Evolutionary conservation across 768 basidiomycete species (phyloP).

Genomic region (Auriscalpium orientale): DNA sequence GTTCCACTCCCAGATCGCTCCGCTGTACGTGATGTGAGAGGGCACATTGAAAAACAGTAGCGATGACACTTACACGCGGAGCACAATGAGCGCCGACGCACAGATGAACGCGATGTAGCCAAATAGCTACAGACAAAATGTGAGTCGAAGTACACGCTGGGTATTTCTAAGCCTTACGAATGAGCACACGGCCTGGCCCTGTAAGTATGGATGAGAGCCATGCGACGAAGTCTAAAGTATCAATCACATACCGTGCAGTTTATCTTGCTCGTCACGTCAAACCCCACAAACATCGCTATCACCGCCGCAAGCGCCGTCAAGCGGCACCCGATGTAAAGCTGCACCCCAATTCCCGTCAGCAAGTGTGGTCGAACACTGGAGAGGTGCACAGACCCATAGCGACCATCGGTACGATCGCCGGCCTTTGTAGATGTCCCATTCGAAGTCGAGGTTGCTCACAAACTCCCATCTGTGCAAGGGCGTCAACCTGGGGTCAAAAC

Average conservation of each 20-base stretch:
- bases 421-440: not conserved
- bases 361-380: too few species aligned
- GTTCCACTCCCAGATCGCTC: too few species aligned
- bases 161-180: conserved; percentile 1
- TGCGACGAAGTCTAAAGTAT: too few species aligned
- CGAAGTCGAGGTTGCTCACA: conserved; percentile 1
- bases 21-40: too few species aligned
- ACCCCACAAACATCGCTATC: not conserved
- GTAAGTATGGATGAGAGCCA: not conserved
- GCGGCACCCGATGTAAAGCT: conserved; percentile 12
- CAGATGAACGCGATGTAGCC: not conserved
- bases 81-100: conserved; percentile 5
- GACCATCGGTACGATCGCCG: conserved; percentile 2
- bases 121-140: not conserved
- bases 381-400: not conserved
- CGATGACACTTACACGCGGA: conserved; percentile 2
- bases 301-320: not conserved
- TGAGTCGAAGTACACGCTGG: too few species aligned
- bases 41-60: too few species aligned
- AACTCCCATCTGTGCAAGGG: conserved; percentile 3
- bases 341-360: not conserved
- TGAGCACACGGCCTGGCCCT: conserved; percentile 1
- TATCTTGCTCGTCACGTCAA: not conserved
- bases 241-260: not conserved
- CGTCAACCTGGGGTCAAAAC: not conserved